Evolutionary conservation across 2,329 filamentous ascomycete species (phyloP).

Genomic region (Thelonectria olida): DNA sequence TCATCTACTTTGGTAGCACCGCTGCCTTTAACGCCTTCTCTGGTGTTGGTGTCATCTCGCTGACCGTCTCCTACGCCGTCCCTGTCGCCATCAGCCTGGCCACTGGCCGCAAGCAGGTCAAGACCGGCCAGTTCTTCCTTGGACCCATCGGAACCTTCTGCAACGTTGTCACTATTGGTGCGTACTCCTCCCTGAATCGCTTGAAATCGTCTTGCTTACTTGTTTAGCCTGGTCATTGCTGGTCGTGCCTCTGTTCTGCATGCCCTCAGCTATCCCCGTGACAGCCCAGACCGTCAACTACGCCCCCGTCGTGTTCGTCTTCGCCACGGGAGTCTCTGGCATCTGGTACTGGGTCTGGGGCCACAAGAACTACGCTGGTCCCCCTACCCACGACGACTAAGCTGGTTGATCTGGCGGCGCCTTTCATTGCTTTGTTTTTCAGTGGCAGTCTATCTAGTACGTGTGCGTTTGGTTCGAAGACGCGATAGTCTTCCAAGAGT

Average conservation of each 20-base stretch:
- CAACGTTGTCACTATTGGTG: conserved; percentile 73
- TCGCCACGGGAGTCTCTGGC: conserved; percentile 67
- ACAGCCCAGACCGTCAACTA: conserved; percentile 72
- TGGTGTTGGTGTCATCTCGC: conserved; percentile 74
- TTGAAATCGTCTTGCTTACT: conserved; percentile 21
- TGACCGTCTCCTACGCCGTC: conserved; percentile 73
- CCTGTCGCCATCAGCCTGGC: conserved; percentile 73
- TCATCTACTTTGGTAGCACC: conserved; percentile 75
- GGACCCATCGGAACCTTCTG: conserved; percentile 67
- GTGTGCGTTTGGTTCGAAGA: conserved; percentile 15
- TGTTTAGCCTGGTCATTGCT: conserved; percentile 71
- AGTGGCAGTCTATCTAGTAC: conserved; percentile 15
- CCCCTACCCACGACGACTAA: conserved; percentile 57
- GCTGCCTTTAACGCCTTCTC: conserved; percentile 79
- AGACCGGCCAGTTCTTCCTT: conserved; percentile 66
- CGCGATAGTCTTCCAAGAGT: neutral
- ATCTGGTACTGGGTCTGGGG: conserved; percentile 77
- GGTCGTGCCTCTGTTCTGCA: conserved; percentile 78
- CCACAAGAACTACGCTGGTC: conserved; percentile 73
- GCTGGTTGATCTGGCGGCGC: neutral
- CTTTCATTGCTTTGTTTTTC: conserved; percentile 25
- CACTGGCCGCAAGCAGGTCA: conserved; percentile 67
- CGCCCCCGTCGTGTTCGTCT: conserved; percentile 77
- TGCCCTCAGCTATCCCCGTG: conserved; percentile 72
- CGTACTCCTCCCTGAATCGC: conserved; percentile 37